phyloP scores from a whole-genome alignment of 139 green algal species.

The Coelastrella sp. region DNA sequence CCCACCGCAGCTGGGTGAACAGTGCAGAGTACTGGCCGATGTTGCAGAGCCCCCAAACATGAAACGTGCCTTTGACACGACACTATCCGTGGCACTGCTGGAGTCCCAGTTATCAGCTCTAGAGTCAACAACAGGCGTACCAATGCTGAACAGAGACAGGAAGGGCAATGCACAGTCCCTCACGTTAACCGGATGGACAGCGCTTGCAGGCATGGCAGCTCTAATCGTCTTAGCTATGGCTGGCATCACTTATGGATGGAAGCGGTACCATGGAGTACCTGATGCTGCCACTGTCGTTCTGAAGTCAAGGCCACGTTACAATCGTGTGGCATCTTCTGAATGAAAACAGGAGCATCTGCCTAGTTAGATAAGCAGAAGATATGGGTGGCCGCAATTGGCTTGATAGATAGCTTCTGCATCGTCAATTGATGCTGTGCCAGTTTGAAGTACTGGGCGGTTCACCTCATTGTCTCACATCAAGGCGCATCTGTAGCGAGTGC shows the following conservation, averaged over 20 bases:
- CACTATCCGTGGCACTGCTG: conserved; percentile 58
- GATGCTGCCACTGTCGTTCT: conserved; percentile 42
- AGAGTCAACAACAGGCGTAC: conserved; percentile 57
- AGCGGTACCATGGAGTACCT: conserved; percentile 28
- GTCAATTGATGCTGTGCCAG: too few relatives aligned
- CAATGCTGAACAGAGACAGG: conserved; percentile 52
- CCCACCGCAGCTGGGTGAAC: conserved; percentile 42
- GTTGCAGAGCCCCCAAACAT: conserved; percentile 74
- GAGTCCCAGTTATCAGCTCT: conserved; percentile 54
- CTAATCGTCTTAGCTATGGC: conserved; percentile 62
- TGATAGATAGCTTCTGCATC: too few relatives aligned
- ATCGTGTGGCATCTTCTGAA: conserved; percentile 1
- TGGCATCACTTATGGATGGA: conserved; percentile 47
- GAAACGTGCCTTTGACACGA: conserved; percentile 64
- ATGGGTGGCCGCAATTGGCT: neutral
- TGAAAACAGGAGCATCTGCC: neutral
- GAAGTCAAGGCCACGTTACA: conserved; percentile 40
- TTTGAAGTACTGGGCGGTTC: too few relatives aligned
- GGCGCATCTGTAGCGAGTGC: too few relatives aligned
- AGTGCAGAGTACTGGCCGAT: conserved; percentile 61
- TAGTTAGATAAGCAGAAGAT: too few relatives aligned
- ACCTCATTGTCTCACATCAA: too few relatives aligned
- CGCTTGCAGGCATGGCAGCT: conserved; percentile 64
- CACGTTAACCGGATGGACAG: conserved; percentile 80
- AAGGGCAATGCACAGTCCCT: conserved; percentile 55